phyloP scores from a whole-genome alignment of 1,139 yeast genomes.

The Lodderomyces metapsilosis region DNA sequence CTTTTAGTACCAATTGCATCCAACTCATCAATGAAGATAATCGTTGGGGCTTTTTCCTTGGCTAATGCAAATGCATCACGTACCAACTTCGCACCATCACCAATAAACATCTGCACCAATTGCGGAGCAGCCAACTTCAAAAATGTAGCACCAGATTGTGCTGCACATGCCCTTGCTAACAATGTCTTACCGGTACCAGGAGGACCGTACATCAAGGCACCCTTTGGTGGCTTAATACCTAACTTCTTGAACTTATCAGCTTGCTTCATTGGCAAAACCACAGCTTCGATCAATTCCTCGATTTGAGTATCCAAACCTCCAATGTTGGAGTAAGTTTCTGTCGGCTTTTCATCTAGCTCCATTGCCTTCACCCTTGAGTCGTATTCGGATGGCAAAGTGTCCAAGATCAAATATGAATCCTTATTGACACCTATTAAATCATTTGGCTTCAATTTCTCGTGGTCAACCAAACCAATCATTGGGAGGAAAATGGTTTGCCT shows the following conservation, averaged over 20 bases:
- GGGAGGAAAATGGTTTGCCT: slow-evolving; percentile 97
- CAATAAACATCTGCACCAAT: slow-evolving; percentile 97
- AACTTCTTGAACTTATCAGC: slow-evolving; percentile 91
- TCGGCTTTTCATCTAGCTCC: slow-evolving; percentile 99
- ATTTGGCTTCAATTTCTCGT: slow-evolving; percentile 84
- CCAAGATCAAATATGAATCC: slow-evolving; percentile 90
- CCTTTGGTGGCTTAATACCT: slow-evolving; percentile 97
- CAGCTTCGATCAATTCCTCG: slow-evolving; percentile 96
- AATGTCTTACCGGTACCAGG: slow-evolving; percentile 99
- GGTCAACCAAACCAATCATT: slow-evolving; percentile 91
- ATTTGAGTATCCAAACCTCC: slow-evolving; percentile 98
- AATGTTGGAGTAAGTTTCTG: slow-evolving; percentile 93
- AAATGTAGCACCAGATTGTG: slow-evolving; percentile 98
- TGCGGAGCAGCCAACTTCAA: slow-evolving; percentile 97
- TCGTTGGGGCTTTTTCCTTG: slow-evolving; percentile 97
- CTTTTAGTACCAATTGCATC: slow-evolving; percentile 99
- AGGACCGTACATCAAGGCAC: slow-evolving; percentile 98
- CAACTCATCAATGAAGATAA: slow-evolving; percentile 93
- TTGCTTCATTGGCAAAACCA: slow-evolving; percentile 97
- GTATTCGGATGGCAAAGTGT: slow-evolving; percentile 94
- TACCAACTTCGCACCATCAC: slow-evolving; percentile 97
- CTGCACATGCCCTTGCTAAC: slow-evolving; percentile 98
- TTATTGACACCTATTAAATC: slow-evolving; percentile 97
- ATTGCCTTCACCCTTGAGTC: slow-evolving; percentile 97
- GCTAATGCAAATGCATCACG: slow-evolving; percentile 99